Base-by-base conservation (phyloP, 805 yeast species). In the Saturnispora zaruensis region DNA sequence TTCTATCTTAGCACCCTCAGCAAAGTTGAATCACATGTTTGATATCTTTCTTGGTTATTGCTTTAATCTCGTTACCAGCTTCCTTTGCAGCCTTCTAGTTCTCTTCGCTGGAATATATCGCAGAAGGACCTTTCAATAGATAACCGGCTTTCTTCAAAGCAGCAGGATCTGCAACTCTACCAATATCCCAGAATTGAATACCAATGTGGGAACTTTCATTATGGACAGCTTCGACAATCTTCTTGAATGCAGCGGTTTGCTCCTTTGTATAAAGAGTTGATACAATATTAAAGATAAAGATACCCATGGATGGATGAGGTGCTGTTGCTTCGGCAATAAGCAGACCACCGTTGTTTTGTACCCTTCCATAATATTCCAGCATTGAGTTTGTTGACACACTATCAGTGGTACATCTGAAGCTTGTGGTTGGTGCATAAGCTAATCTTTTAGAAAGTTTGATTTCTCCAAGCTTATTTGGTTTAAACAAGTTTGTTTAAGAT, bases 311-410 rank as follows among this genome's bases (percentile, higher is more conserved):
- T 2, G 66, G 58, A 11, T 78, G 66, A n/a, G 72, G 71, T 57
- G 70, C 71, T 1, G 83, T 74, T 14, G 80, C 87, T 61, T 83
- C 89, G 8, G 82, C 66, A 55, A 79, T 74, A 28, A 82, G 54
- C 53, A 84, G 63, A 18, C 85, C 74, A 18, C 88, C 88, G 16
- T 77, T 75, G 50, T 66, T 65, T 45, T 66, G 58, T 0, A 87
- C 73, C 56, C 87, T 70, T 56, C 61, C 67, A 59, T 84, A 84
- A 63, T 82, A 80, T 52, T 73, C 67, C n/a, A 65, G 59, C 53
- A 73, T 68, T 51, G 76, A 68, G 34, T 75, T 77, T 4, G 74
- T 66, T 13, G 82, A 76, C 34, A 69, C 67, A 51, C 64, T 66
- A 25, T 69, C 73, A 4, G 57, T 59, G 3, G 61, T 56, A 41